Evolutionary conservation across 2,329 filamentous ascomycete species (phyloP).

Genomic region (Trichoderma pleuroti): DNA sequence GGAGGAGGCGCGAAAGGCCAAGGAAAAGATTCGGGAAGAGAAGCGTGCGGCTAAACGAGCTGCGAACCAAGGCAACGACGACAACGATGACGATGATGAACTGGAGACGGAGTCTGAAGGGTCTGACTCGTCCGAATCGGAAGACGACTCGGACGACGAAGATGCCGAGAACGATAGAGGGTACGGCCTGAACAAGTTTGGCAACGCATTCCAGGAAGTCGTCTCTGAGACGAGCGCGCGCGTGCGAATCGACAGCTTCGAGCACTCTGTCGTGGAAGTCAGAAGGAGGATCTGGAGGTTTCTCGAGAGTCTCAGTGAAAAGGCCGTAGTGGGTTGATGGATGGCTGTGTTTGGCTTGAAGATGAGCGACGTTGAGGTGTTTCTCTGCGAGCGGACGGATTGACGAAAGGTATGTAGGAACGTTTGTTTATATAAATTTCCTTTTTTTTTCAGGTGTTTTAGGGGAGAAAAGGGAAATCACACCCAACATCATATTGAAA

Average conservation of each 20-base stretch:
- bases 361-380: neutral
- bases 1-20: conserved; percentile 55
- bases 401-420: neutral
- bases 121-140: conserved; percentile 40
- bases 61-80: conserved; percentile 41
- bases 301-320: conserved; percentile 86
- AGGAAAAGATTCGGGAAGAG: conserved; percentile 57
- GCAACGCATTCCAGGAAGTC: conserved; percentile 92
- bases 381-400: neutral
- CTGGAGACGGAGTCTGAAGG: conserved; percentile 43
- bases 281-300: conserved; percentile 92
- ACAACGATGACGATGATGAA: conserved; percentile 48
- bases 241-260: conserved; percentile 92
- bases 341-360: neutral
- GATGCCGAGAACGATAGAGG: conserved; percentile 56
- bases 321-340: conserved; percentile 67
- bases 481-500: neutral
- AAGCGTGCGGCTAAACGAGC: conserved; percentile 57
- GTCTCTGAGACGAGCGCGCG: conserved; percentile 85
- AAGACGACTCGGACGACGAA: conserved; percentile 50
- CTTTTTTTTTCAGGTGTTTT: neutral
- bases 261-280: conserved; percentile 97
- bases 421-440: neutral
- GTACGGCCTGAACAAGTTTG: conserved; percentile 83
- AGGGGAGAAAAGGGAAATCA: neutral